These are phyloP conservation scores for Chlorencoelia australis DNA, from an alignment of 2,329 filamentous ascomycete species.

Conservation along the genomic window DNA sequence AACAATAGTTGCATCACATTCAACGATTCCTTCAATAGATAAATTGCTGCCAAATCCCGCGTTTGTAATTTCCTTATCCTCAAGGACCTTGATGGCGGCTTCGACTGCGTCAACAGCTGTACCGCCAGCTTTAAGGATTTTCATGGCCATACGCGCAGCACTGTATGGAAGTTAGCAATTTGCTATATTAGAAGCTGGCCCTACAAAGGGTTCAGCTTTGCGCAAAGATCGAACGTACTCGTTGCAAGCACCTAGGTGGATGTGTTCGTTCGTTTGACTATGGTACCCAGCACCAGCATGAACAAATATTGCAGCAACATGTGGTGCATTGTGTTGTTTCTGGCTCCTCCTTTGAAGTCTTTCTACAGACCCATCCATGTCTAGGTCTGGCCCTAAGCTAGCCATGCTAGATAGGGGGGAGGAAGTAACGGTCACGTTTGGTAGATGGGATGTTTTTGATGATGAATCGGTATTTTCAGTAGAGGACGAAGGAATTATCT, in stretches of 20 bases:
- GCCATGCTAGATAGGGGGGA: neutral
- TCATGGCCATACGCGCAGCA: slow-evolving; percentile 77
- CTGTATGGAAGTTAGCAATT: slow-evolving; percentile 34
- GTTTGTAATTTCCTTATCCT: slow-evolving; percentile 94
- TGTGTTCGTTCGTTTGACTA: slow-evolving; percentile 71
- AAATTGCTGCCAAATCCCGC: slow-evolving; percentile 94
- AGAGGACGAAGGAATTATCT: slow-evolving; percentile 10
- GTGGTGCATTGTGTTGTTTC: slow-evolving; percentile 8
- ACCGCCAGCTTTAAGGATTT: slow-evolving; percentile 65
- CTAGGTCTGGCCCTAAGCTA: slow-evolving; percentile 3
- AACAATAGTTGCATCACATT: slow-evolving; percentile 89
- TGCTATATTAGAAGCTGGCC: too few species aligned
- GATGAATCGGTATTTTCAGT: slow-evolving; percentile 6
- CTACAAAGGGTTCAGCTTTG: too few species aligned
- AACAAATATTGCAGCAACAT: slow-evolving; percentile 72
- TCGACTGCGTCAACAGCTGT: slow-evolving; percentile 83
- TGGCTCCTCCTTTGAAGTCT: slow-evolving; percentile 14
- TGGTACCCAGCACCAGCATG: slow-evolving; percentile 95
- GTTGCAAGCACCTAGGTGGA: slow-evolving; percentile 78
- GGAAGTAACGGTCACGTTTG: neutral
- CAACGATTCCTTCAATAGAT: slow-evolving; percentile 79
- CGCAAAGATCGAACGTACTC: slow-evolving; percentile 54
- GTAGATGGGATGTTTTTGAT: neutral
- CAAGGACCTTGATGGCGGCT: slow-evolving; percentile 74
- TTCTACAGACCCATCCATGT: slow-evolving; percentile 24